Percentiles rank a stretch among this genome's conserved stretches.
phyloP scores from a whole-genome alignment of 164 flowering plant genomes.

The Aristolochia contorta region DNA sequence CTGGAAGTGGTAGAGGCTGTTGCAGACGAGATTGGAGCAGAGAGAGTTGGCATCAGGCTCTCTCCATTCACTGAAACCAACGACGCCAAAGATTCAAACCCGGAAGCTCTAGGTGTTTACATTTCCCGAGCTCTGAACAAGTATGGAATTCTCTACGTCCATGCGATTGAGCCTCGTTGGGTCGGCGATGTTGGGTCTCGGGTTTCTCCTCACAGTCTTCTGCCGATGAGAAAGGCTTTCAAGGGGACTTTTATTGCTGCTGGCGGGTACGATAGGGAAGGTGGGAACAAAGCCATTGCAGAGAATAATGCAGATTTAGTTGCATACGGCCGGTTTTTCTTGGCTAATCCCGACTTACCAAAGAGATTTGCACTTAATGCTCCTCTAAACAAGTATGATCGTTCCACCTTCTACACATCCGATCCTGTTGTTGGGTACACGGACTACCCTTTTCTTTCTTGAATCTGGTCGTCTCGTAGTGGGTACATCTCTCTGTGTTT shows the following conservation, averaged over 20 bases:
- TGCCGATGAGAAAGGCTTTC: conserved; percentile 22
- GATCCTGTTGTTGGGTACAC: too few relatives aligned
- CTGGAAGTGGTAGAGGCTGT: conserved; percentile 46
- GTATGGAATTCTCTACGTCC: conserved; percentile 16
- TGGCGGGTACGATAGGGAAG: too few relatives aligned
- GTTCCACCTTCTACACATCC: too few relatives aligned
- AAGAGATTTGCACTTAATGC: too few relatives aligned
- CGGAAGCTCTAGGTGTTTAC: conserved; percentile 21
- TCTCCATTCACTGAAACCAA: conserved; percentile 21
- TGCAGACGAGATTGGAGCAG: conserved; percentile 44
- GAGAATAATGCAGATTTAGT: too few relatives aligned
- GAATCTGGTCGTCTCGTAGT: too few relatives aligned
- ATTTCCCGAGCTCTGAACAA: conserved; percentile 21
- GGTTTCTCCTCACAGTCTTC: conserved; percentile 13
- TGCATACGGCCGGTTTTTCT: too few relatives aligned
- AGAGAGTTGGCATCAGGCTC: conserved; percentile 27
- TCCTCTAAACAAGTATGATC: too few relatives aligned
- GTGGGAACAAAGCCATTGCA: too few relatives aligned
- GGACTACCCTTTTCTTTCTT: too few relatives aligned
- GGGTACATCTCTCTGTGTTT: too few relatives aligned
- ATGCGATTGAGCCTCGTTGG: conserved; percentile 29
- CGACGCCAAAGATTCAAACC: conserved; percentile 26
- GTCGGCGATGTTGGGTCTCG: conserved; percentile 4
- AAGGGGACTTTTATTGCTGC: conserved; percentile 19
- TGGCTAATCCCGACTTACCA: too few relatives aligned